Evolutionary conservation across 306 rosid species (phyloP).

Genomic region (Vicia sativa): DNA sequence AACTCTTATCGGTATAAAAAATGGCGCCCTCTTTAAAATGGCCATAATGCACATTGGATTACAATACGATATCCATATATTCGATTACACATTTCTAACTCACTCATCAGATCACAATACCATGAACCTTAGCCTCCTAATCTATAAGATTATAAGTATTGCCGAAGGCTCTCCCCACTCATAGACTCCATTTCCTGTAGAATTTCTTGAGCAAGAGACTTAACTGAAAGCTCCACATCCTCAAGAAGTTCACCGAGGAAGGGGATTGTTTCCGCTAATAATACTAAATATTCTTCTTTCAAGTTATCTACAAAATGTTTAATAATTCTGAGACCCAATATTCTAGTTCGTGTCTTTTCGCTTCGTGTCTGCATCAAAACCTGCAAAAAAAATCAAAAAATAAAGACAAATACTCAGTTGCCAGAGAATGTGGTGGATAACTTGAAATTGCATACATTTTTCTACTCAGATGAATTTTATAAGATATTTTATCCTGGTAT

Average conservation of each 20-base stretch:
- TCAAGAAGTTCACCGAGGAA: conserved; percentile 93
- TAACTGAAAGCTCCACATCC: conserved; percentile 83
- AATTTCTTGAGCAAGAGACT: conserved; percentile 82
- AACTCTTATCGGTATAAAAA: conserved; percentile 10
- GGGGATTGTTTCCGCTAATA: conserved; percentile 86
- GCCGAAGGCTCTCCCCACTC: conserved; percentile 78
- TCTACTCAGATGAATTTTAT: background rate
- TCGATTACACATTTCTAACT: conserved; percentile 26
- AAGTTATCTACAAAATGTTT: conserved; percentile 73
- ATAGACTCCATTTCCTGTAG: conserved; percentile 76
- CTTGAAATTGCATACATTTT: background rate
- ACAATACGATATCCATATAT: background rate
- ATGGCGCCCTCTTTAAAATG: conserved; percentile 21
- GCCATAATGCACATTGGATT: conserved; percentile 26
- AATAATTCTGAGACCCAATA: conserved; percentile 72
- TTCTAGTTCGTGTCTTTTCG: conserved; percentile 70
- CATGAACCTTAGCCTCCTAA: conserved; percentile 7
- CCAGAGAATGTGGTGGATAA: background rate
- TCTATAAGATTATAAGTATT: conserved; percentile 50
- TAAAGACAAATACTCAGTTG: background rate
- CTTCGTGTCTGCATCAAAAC: conserved; percentile 90
- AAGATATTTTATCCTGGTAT: background rate
- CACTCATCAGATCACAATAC: background rate
- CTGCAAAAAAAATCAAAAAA: conserved; percentile 45
- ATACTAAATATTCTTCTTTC: conserved; percentile 84